Evolutionary conservation across 2,329 filamentous ascomycete genomes (phyloP), one percentile per base, ranked within the genome.

Genomic region (Anthostomella pinea): DNA sequence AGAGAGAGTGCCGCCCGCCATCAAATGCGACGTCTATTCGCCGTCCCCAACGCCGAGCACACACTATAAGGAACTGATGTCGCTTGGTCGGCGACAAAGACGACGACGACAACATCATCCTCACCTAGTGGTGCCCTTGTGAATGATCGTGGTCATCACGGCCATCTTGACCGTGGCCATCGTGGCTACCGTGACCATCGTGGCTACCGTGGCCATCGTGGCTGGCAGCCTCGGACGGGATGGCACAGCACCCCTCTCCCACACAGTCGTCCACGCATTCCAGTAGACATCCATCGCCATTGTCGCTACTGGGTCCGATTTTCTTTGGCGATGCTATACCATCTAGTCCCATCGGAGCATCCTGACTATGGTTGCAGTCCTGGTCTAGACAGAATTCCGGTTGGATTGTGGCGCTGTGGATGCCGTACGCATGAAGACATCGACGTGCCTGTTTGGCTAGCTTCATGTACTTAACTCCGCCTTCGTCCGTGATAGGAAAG

Each of bases 341-440:
- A 13, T 57, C 55, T 17, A 48, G 31, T 6, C 47, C 35, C 37
- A 43, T 40, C 9, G 42, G 39, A 3, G 42, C 53, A 27, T 63
- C 57, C 23, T 63, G 59, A 10, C 58, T 50, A 24, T 67, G 65
- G 37, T 54, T 58, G 45, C 70, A 72, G 33, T 63, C 60, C 25
- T 65, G 56, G 47, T 78, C 77, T 17, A 78, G 61, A 45, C 77
- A 81, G 51, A 83, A 98, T 63, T 98, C 93, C 5, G 93, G 93
- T 64, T 98, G 93, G 52, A 98, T 97, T 9, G 93, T 98, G 22
- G 89, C 91, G 23, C 87, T 94, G 68, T 98, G 93, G 48, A 98
- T 97, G 38, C 93, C 91, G 53, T 95, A 96, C 22, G 81, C 90
- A 63, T 98, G 93, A 3, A 98, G 79, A 56, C 93, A 98, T 56